phyloP scores from a whole-genome alignment of 176 grass and related monocot species.

The Tillandsia leiboldiana region DNA sequence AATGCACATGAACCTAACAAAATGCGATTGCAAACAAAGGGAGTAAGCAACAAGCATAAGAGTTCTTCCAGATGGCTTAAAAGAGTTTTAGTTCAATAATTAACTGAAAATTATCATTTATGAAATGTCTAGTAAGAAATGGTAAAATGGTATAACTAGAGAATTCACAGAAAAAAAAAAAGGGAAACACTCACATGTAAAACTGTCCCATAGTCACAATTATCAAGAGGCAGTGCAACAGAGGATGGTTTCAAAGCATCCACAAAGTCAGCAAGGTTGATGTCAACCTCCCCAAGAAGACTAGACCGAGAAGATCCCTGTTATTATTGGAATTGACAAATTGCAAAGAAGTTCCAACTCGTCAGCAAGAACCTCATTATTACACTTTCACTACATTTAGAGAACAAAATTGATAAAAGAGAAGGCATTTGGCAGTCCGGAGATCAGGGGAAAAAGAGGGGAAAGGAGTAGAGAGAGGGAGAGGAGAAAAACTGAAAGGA shows the following conservation, averaged over 20 bases:
- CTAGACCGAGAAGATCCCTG: conserved; percentile 84
- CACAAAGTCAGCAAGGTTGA: conserved; percentile 92
- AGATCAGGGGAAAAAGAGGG: background rate
- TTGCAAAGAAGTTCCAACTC: conserved; percentile 12
- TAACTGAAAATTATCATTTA: too few relatives aligned
- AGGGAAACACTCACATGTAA: conserved; percentile 61
- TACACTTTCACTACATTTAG: background rate
- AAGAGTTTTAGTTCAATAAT: background rate
- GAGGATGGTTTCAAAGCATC: conserved; percentile 86
- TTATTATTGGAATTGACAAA: conserved; percentile 31
- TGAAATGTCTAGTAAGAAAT: background rate
- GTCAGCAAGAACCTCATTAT: conserved; percentile 3
- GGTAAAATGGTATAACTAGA: background rate
- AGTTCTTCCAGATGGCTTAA: background rate
- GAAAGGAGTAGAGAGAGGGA: background rate
- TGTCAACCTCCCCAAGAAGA: conserved; percentile 87
- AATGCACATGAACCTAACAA: too few relatives aligned
- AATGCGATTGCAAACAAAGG: background rate
- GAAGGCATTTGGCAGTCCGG: background rate
- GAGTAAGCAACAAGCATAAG: background rate
- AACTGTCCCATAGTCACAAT: conserved; percentile 71
- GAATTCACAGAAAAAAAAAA: background rate
- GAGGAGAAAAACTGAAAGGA: conserved; percentile 10
- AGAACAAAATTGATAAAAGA: background rate
- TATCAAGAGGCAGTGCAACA: conserved; percentile 75